Base-by-base conservation (phyloP, 2,329 filamentous ascomycete genomes). In the Berkeleyomyces rouxiae region DNA sequence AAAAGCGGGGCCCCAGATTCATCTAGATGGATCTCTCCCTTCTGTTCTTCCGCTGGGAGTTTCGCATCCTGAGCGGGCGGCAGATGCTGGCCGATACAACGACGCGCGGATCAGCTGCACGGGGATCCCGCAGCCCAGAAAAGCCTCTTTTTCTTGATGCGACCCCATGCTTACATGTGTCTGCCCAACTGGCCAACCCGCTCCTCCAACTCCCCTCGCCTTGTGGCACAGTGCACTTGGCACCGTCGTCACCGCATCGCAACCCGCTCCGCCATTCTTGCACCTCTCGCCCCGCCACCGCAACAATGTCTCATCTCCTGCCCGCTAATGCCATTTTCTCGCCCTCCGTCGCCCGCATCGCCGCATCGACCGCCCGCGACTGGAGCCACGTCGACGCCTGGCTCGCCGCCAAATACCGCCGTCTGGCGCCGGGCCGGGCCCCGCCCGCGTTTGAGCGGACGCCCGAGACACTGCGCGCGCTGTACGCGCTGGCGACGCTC, bases 361-460 rank as follows among this genome's bases (percentile, higher is more conserved):
- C 89, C 67, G 87, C 88, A 66, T 87, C 87, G 10, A 84, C 87
- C 66, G 88, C 90, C 57, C 91, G 92, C 70, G 91, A 96, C 74
- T 97, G 92, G 92, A 85, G 84, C 62, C 90, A 88, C 67, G 81
- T 96, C 67, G 90, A 95, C 73, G 77, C 78, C 68, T 97, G 92
- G 91, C 82, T 96, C 9, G 77, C 79, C 55, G 79, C 81, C 64
- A 87, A 87, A 70, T 88, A 87, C 67, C 77, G 77, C 55, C 77
- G 77, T 53, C 13, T 33, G 40, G 31, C 42, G n/a, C 78, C 79
- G 53, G 80, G 82, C 39, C 81, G 80, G 55, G 71, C 79, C 0
- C 75, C 85, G 0, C 90, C 90, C 0, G 71, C 78, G 0, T 96
- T 96, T 72, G 92, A 97, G 74, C 85, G 90, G 68, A 96, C 93